Evolutionary conservation across 208 protist species (phyloP).

Genomic region (Phytomonas francai): DNA sequence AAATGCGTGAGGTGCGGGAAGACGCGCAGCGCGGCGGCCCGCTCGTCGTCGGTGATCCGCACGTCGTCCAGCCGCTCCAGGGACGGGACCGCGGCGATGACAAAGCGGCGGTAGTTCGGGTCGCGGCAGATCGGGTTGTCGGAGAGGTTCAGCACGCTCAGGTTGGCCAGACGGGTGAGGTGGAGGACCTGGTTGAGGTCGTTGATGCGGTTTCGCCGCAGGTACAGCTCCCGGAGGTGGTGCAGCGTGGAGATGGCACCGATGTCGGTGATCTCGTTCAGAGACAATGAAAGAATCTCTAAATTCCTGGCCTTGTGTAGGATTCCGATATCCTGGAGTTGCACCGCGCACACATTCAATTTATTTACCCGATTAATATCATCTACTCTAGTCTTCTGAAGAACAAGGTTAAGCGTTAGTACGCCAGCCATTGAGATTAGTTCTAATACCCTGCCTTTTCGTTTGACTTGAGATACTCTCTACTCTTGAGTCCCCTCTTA

Average conservation of each 20-base stretch:
- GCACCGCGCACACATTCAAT: constrained; percentile 81
- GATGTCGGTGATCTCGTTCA: constrained; percentile 81
- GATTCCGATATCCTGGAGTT: constrained; percentile 81
- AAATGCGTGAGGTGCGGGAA: constrained; percentile 73
- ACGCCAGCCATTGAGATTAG: constrained; percentile 57
- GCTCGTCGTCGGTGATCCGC: constrained; percentile 58
- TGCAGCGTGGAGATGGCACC: constrained; percentile 61
- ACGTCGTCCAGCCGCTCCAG: constrained; percentile 68
- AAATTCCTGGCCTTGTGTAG: constrained; percentile 53
- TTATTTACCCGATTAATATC: constrained; percentile 70
- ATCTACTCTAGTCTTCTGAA: constrained; percentile 79
- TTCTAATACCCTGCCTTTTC: not conserved
- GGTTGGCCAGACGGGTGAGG: constrained; percentile 47
- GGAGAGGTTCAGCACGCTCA: constrained; percentile 67
- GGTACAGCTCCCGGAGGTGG: constrained; percentile 66
- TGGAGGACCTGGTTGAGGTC: constrained; percentile 87
- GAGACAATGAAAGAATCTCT: constrained; percentile 78
- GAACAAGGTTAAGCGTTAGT: constrained; percentile 71
- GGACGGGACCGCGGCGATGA: constrained; percentile 74
- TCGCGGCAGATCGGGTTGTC: constrained; percentile 84
- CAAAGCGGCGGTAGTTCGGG: constrained; percentile 84
- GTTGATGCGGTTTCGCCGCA: constrained; percentile 77
- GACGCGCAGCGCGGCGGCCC: constrained; percentile 45
- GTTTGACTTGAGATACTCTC: not conserved
- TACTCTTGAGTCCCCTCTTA: no score